Evolutionary conservation across 257 asterid genomes (phyloP).

Genomic region (Jaltomata sinuosa): DNA sequence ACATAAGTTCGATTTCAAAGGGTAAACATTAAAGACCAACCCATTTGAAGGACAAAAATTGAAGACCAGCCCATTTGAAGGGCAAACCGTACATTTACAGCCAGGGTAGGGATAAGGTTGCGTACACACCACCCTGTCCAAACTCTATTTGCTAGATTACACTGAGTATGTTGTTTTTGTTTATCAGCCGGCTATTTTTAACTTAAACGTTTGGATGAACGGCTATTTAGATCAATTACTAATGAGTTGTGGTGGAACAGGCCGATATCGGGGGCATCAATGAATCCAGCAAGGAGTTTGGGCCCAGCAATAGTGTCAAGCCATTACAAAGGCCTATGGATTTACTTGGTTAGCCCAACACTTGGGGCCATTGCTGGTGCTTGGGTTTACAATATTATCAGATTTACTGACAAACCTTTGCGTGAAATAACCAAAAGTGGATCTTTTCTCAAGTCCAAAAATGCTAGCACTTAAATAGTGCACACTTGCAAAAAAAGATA

Average conservation of each 20-base stretch:
- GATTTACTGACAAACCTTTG: conserved; percentile 69
- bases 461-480: neutral
- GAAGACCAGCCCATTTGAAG: no score
- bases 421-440: conserved; percentile 63
- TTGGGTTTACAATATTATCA: conserved; percentile 68
- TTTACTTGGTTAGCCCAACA: conserved; percentile 61
- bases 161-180: neutral
- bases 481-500: neutral
- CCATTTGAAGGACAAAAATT: no score
- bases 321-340: conserved; percentile 51
- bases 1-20: no score
- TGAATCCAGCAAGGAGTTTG: conserved; percentile 90
- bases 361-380: conserved; percentile 78
- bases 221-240: neutral
- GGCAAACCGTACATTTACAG: no score
- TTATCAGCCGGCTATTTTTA: neutral
- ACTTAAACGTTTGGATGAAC: neutral
- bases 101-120: neutral
- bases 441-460: conserved; percentile 39
- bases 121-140: neutral
- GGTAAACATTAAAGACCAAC: no score
- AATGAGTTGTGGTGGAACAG: conserved; percentile 20
- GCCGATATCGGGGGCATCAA: conserved; percentile 88
- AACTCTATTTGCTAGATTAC: neutral
- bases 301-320: conserved; percentile 79